Evolutionary conservation across 805 yeast species (phyloP).

Genomic region (Metschnikowia baotianmanensis): DNA sequence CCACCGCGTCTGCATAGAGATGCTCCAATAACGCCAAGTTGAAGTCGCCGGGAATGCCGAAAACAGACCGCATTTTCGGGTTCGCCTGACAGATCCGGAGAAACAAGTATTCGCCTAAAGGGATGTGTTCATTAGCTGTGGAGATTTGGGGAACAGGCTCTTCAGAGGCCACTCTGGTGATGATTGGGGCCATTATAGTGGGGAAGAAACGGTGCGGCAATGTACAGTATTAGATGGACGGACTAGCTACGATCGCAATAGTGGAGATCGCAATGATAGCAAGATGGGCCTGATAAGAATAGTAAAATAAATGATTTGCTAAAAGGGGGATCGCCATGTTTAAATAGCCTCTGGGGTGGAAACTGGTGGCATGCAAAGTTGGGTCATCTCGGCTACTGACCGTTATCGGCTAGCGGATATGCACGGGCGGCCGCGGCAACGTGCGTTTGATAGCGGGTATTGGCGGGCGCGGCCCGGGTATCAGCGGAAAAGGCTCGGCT

Average conservation of each 20-base stretch:
- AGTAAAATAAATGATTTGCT: not conserved
- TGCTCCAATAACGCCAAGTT: constrained; percentile 67
- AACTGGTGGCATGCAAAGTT: no score
- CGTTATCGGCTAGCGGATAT: no score
- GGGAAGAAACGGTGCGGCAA: no score
- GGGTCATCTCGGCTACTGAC: no score
- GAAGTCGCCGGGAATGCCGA: constrained; percentile 82
- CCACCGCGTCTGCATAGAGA: constrained; percentile 45
- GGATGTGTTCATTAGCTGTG: constrained; percentile 24
- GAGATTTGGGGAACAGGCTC: constrained; percentile 3
- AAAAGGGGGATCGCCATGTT: not conserved
- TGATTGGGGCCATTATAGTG: constrained; percentile 18
- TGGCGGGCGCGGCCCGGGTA: constrained; percentile 1
- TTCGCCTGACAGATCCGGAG: constrained; percentile 53
- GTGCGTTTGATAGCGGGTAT: no score
- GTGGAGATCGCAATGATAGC: no score
- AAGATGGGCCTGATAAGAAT: no score
- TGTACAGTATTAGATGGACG: no score
- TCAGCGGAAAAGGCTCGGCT: not conserved
- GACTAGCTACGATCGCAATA: no score
- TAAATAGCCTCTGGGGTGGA: not conserved
- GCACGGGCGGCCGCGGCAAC: no score
- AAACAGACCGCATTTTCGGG: constrained; percentile 50
- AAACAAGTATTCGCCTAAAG: constrained; percentile 67
- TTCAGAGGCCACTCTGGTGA: constrained; percentile 15